Conservation (phyloP, 2,329 filamentous ascomycete species). For the Teratosphaeriaceae sp. region DNA sequence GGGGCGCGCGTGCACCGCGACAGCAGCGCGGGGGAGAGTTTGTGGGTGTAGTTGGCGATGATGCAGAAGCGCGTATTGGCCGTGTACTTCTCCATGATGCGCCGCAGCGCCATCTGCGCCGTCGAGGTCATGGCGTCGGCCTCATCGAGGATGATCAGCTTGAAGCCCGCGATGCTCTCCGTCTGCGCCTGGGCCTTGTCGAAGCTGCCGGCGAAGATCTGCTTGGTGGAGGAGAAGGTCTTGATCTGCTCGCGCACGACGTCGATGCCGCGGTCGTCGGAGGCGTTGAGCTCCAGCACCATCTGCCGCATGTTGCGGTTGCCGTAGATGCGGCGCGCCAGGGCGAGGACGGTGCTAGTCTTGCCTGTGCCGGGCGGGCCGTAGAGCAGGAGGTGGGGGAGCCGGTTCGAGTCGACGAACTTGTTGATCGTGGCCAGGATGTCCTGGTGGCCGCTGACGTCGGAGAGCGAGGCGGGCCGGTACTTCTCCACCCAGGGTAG, state of each 20-base stretch:
- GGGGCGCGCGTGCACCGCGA: slow-evolving; percentile 87
- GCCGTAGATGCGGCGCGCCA: slow-evolving; percentile 90
- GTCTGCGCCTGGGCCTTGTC: slow-evolving; percentile 23
- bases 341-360: slow-evolving; percentile 90
- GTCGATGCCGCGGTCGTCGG: slow-evolving; percentile 94
- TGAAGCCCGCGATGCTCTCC: slow-evolving; percentile 64
- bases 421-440: slow-evolving; percentile 97
- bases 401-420: slow-evolving; percentile 87
- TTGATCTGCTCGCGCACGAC: slow-evolving; percentile 99
- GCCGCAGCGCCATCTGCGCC: slow-evolving; percentile 90
- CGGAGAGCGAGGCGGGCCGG: slow-evolving; percentile 76
- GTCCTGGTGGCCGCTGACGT: slow-evolving; percentile 95
- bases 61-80: slow-evolving; percentile 97
- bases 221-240: slow-evolving; percentile 95
- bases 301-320: slow-evolving; percentile 91
- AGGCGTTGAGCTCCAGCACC: slow-evolving; percentile 96
- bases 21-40: slow-evolving; percentile 84
- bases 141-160: slow-evolving; percentile 96
- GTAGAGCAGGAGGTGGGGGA: slow-evolving; percentile 94
- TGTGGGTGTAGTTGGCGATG: slow-evolving; percentile 98
- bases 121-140: slow-evolving; percentile 99
- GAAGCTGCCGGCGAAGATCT: slow-evolving; percentile 66
- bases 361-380: slow-evolving; percentile 96
- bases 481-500: slow-evolving; percentile 99
- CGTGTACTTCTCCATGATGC: slow-evolving; percentile 99